Percentiles rank a stretch among this genome's conserved stretches.
Evolutionary conservation across 2,329 filamentous ascomycete species (phyloP).

Genomic region (Trichoderma sp.): DNA sequence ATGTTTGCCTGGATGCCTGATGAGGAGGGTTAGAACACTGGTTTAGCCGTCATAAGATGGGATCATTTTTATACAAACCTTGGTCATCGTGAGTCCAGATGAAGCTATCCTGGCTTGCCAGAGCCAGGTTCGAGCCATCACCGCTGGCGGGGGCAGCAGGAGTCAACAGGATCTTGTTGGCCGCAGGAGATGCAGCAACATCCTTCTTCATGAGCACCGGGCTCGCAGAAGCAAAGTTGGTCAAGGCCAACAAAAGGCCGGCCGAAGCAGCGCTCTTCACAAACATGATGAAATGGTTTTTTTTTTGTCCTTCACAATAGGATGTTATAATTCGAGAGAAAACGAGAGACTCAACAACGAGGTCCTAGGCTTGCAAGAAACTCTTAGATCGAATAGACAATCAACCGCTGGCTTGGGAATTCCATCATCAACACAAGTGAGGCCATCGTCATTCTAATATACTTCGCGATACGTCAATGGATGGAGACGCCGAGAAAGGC

Average conservation of each 20-base stretch:
- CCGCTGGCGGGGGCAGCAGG: background rate
- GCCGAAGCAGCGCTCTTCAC: slow-evolving; percentile 7
- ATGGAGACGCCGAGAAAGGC: background rate
- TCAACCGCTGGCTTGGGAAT: background rate
- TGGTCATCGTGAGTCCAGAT: slow-evolving; percentile 10
- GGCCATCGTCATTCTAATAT: slow-evolving; percentile 7
- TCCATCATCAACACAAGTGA: background rate
- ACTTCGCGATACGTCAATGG: background rate
- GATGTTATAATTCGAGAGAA: background rate
- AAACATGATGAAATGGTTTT: background rate
- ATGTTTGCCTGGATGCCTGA: slow-evolving; percentile 15
- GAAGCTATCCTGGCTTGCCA: slow-evolving; percentile 2
- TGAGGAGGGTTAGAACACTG: background rate
- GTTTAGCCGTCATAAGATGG: background rate
- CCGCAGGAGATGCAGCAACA: background rate
- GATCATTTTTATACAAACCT: background rate
- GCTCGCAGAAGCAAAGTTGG: slow-evolving; percentile 8
- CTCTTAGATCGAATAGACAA: background rate
- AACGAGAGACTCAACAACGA: background rate
- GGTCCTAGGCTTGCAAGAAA: background rate
- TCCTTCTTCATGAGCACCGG: background rate
- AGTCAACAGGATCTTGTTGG: background rate
- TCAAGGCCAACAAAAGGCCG: slow-evolving; percentile 1
- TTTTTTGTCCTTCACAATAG: background rate
- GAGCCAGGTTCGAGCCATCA: background rate